Conservation (phyloP, 2,329 filamentous ascomycete species). For the Clonostachys byssicola region DNA sequence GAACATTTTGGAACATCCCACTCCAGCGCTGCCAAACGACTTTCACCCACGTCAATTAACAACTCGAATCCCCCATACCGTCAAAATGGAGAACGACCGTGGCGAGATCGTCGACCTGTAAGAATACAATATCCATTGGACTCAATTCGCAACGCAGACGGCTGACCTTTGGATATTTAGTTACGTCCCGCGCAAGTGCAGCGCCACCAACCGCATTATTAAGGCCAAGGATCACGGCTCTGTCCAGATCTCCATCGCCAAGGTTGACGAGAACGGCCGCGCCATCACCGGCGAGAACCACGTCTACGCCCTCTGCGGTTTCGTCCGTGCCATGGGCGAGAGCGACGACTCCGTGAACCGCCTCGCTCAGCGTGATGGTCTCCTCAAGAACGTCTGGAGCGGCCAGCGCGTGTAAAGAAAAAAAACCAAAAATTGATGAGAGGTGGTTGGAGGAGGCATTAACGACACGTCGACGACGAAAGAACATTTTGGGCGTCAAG, state of each 20-base stretch:
- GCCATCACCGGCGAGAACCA: slow-evolving; percentile 93
- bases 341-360: slow-evolving; percentile 95
- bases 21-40: slow-evolving; percentile 5
- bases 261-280: slow-evolving; percentile 98
- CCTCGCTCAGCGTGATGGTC: slow-evolving; percentile 90
- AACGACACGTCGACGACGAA: slow-evolving; percentile 1
- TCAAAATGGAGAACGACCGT: slow-evolving; percentile 99
- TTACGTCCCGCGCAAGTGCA: slow-evolving; percentile 99
- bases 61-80: slow-evolving; percentile 27
- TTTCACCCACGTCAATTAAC: slow-evolving; percentile 7
- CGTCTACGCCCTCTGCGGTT: slow-evolving; percentile 94
- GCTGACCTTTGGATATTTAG: slow-evolving; percentile 36
- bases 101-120: slow-evolving; percentile 99
- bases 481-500: neutral
- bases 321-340: slow-evolving; percentile 97
- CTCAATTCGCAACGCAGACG: neutral
- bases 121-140: slow-evolving; percentile 28
- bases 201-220: slow-evolving; percentile 99
- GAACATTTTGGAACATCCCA: slow-evolving; percentile 19
- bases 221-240: slow-evolving; percentile 99
- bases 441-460: neutral
- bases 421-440: neutral
- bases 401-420: slow-evolving; percentile 41
- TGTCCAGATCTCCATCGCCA: slow-evolving; percentile 94
- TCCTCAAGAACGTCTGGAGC: slow-evolving; percentile 96